Base-by-base conservation (phyloP, 2,329 filamentous ascomycete species). In the Alternaria postmessia region DNA sequence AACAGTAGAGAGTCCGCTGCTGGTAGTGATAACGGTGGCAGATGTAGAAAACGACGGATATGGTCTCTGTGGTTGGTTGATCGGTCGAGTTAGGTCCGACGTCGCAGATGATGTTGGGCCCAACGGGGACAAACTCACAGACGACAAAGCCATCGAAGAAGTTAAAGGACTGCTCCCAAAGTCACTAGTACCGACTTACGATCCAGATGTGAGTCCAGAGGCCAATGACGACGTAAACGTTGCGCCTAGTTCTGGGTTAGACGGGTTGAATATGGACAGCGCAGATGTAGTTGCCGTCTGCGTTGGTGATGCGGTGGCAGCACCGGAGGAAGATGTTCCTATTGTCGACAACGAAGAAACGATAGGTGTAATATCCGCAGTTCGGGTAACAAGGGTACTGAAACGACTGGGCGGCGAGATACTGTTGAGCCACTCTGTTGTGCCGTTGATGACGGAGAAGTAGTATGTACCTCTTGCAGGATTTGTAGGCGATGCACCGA, bases 391-490 rank as follows among this genome's bases (percentile, higher is more conserved):
- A 1, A 63, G 24, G 7, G 58, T 60, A 51, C 57, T 67, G 28
- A 65, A 64, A 12, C 53, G 64, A 46, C 64, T 74, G 5, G 74
- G 72, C 24, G 75, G 76, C 26, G 67, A 62, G 22, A 72, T 61
- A 32, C 72, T 71, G 61, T 72, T 60, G 22, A 75, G 52, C 75
- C 75, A 77, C 43, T 68, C 52, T 7, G 75, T 78, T 6, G 74
- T 74, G 5, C 75, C 73, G 46, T 73, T 70, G 38, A 75, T 58
- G 0, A 78, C 68, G 8, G 73, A 75, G 43, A 72, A 78, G 61
- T 72, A 77, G 68, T 75, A 78, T 11, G 73, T 75, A 2, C 70
- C 74, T 24, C 62, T 63, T 18, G 65, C 69, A 36, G 72, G 66
- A 49, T 74, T 66, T 2, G 65, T 64, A 5, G 71, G 64, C 1